Conservation (phyloP, 257 asterid genomes). For the Petrea volubilis region DNA sequence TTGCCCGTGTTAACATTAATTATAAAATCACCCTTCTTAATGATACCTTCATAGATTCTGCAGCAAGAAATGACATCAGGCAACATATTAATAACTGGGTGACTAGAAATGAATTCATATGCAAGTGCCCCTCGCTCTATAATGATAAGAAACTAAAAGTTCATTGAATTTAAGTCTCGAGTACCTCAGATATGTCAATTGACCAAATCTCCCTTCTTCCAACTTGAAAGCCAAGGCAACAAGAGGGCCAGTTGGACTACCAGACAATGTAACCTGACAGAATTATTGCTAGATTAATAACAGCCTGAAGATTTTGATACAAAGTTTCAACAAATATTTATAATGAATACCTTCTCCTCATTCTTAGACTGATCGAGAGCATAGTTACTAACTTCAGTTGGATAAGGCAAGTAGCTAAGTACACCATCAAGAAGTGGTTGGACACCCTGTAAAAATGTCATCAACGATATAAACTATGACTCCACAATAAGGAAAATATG, state of each 20-base stretch:
- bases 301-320: constrained; percentile 5
- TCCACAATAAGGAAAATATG: constrained; percentile 8
- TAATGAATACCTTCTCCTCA: constrained; percentile 76
- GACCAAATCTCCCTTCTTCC: constrained; percentile 98
- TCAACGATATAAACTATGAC: constrained; percentile 12
- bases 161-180: neutral
- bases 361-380: constrained; percentile 93
- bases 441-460: constrained; percentile 65
- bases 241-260: constrained; percentile 89
- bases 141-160: neutral
- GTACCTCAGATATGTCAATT: constrained; percentile 90
- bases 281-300: constrained; percentile 13
- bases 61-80: constrained; percentile 23
- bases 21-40: constrained; percentile 93
- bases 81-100: neutral
- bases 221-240: constrained; percentile 97
- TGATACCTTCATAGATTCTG: constrained; percentile 94
- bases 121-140: constrained; percentile 8
- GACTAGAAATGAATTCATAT: constrained; percentile 1
- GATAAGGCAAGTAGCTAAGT: constrained; percentile 87
- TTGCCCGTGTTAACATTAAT: constrained; percentile 87
- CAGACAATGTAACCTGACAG: constrained; percentile 72
- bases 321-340: constrained; percentile 11
- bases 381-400: constrained; percentile 74
- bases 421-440: constrained; percentile 98